Evolutionary conservation across 495 filamentous ascomycete species (phyloP).

Genomic region (Neurospora sp.): DNA sequence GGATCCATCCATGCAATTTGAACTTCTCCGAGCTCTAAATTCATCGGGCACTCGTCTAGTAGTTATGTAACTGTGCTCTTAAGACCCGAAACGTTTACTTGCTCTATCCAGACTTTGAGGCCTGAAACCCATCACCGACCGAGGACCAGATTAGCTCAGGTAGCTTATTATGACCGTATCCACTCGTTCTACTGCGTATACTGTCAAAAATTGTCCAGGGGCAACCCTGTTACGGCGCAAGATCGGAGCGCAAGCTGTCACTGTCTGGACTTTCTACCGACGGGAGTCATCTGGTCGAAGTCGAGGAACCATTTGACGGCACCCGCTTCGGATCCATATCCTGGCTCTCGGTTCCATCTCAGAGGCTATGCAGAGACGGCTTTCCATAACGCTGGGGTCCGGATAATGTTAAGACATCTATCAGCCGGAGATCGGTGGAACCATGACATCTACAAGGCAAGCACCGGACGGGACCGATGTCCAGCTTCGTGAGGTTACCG

Average conservation of each 20-base stretch:
- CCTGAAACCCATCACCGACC: not conserved
- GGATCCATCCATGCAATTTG: not conserved
- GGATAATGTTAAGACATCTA: not conserved
- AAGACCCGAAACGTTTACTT: not conserved
- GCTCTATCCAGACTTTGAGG: not conserved
- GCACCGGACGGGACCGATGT: not conserved
- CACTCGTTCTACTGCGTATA: not conserved
- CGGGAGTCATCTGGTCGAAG: not conserved
- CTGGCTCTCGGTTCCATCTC: not conserved
- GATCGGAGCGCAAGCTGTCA: not conserved
- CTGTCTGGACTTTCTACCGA: not conserved
- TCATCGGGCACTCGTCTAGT: not conserved
- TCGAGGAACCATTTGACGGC: not conserved
- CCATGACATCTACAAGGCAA: not conserved
- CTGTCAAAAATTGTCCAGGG: not conserved
- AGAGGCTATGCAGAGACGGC: not conserved
- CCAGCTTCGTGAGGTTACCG: not conserved
- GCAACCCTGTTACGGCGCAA: not conserved
- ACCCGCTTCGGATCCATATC: not conserved
- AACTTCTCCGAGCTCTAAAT: not conserved
- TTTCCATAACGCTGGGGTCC: not conserved
- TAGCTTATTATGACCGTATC: not conserved
- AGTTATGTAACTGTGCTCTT: not conserved
- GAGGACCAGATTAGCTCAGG: not conserved
- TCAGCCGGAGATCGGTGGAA: not conserved